phyloP scores from a whole-genome alignment of 129 eudicot genomes.

The Artemisia tridentata region DNA sequence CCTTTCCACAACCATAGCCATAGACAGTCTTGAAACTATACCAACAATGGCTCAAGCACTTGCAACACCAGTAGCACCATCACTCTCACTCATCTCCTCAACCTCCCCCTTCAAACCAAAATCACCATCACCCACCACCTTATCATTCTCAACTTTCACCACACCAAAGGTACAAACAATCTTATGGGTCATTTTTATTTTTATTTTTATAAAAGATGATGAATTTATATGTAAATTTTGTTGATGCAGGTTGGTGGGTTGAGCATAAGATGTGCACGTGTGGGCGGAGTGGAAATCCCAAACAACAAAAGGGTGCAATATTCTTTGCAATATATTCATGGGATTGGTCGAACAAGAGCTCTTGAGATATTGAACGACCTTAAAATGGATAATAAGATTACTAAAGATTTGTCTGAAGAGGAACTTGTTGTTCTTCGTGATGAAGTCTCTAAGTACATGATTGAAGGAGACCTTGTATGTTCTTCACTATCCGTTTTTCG shows the following conservation, averaged over 20 bases:
- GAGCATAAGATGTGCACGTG: slow-evolving; percentile 88
- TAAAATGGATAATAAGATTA: slow-evolving; percentile 71
- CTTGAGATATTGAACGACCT: slow-evolving; percentile 72
- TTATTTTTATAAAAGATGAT: neutral
- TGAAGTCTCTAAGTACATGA: slow-evolving; percentile 86
- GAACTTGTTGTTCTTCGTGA: slow-evolving; percentile 78
- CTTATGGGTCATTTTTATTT: neutral
- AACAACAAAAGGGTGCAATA: slow-evolving; percentile 85
- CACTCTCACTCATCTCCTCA: slow-evolving; percentile 56
- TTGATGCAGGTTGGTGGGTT: slow-evolving; percentile 57
- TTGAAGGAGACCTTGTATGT: slow-evolving; percentile 97
- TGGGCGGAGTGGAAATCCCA: slow-evolving; percentile 97
- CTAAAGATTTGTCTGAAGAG: slow-evolving; percentile 81
- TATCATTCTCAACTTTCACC: slow-evolving; percentile 47
- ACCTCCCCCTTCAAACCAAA: slow-evolving; percentile 27
- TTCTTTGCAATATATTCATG: slow-evolving; percentile 92
- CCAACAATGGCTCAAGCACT: slow-evolving; percentile 56
- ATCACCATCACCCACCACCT: neutral
- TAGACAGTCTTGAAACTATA: neutral
- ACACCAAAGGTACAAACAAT: slow-evolving; percentile 50
- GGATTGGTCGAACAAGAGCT: slow-evolving; percentile 81
- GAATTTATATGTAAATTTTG: neutral
- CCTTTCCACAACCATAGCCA: no score
- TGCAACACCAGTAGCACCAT: slow-evolving; percentile 56
- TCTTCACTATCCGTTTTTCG: neutral